Evolutionary conservation across 768 basidiomycete genomes (phyloP).

Genomic region (Tricholoma saponaceum): DNA sequence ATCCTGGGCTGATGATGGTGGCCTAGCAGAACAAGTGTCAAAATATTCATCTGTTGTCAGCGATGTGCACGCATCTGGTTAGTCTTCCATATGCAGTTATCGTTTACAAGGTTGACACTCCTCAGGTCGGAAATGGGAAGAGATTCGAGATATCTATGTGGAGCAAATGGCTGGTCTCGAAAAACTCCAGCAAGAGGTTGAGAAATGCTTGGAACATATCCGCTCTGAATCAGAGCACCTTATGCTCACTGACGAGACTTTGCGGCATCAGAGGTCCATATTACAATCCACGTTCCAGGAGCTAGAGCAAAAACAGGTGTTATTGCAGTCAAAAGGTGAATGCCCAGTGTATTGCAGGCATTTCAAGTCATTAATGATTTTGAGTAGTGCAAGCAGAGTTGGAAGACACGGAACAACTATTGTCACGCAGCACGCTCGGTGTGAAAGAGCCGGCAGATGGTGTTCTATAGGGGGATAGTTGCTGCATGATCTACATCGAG

Average conservation of each 20-base stretch:
- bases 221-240: constrained; percentile 42
- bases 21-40: constrained; percentile 52
- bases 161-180: constrained; percentile 62
- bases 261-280: constrained; percentile 33
- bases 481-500: background rate
- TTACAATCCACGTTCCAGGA: constrained; percentile 37
- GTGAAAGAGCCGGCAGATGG: background rate
- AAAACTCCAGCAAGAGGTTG: constrained; percentile 51
- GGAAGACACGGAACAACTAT: constrained; percentile 34
- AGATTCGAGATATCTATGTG: constrained; percentile 50
- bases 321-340: constrained; percentile 41
- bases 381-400: constrained; percentile 39
- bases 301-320: constrained; percentile 37
- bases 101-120: background rate
- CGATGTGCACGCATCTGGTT: constrained; percentile 36
- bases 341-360: background rate
- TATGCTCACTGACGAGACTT: constrained; percentile 37
- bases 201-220: constrained; percentile 37
- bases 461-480: background rate
- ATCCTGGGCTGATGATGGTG: constrained; percentile 71
- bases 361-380: background rate
- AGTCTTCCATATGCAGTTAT: constrained; percentile 5
- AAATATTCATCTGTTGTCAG: constrained; percentile 39
- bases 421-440: constrained; percentile 22
- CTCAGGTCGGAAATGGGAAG: constrained; percentile 57